Base-by-base conservation (phyloP, 768 basidiomycete genomes). In the Wakefieldia striispora region DNA sequence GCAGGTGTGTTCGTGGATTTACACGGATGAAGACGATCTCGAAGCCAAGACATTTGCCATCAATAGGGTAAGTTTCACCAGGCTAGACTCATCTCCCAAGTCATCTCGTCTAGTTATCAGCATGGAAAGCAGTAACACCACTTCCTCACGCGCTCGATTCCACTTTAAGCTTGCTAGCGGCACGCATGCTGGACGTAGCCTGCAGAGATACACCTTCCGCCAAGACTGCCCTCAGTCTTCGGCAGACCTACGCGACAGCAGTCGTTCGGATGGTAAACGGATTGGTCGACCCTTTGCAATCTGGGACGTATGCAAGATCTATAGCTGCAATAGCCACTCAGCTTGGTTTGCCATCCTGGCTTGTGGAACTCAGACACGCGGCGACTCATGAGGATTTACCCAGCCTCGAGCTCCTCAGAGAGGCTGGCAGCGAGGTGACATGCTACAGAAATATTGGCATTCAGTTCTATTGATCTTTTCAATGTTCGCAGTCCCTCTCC, bases 341-440 rank as follows among this genome's bases (percentile, higher is more conserved):
- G 60, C 78, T 99, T 11, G 86, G 87, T 0, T 73, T 99, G 2
- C 95, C 97, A 0, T 70, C 77, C 0, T 94, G 89, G 86, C 75
- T 98, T 10, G 94, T 99, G 12, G 91, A 95, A 57, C 75, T 98
- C 11, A 78, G 97, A 35, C 97, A 98, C 71, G 91, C 92, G 23
- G 91, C 91, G 12, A 99, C 97, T 1, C 97, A 98, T 61, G 95
- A 98, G 61, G 91, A 95, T 52, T 71, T 98, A 12, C 97, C 95
- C 0, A 86, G 86, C 55, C 73, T 97, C 10, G 82, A 85, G 45
- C 68, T 94, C 5, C 75, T 97, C 16, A 79, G 87, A 46, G 83
- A 90, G 50, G 93, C 84, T 0, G 81, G 85, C 27, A 74, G 76
- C 47, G 86, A 95, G 79, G 92, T 80, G 53, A 20, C 42, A 38